Evolutionary conservation across 495 filamentous ascomycete genomes (phyloP).

Genomic region (Pyrenula aspistea): DNA sequence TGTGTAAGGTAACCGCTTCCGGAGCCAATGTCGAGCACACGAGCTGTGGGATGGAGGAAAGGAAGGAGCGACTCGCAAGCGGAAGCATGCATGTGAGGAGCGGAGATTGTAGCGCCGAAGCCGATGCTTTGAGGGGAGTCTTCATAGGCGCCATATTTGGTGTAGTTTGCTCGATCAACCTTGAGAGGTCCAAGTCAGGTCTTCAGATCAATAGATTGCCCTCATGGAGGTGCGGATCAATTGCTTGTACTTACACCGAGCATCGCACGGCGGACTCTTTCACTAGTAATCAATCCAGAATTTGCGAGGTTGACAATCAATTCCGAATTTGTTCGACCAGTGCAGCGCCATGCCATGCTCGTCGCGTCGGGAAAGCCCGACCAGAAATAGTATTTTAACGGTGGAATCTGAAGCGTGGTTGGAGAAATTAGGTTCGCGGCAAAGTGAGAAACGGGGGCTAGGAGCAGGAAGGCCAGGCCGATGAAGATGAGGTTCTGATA

Average conservation of each 20-base stretch:
- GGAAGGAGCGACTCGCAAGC: conserved; percentile 58
- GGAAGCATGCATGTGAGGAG: conserved; percentile 93
- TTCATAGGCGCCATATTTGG: conserved; percentile 55
- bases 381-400: too few relatives aligned
- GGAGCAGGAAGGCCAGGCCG: too few relatives aligned
- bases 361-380: too few relatives aligned
- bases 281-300: conserved; percentile 58
- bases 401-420: too few relatives aligned
- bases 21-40: conserved; percentile 78
- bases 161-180: conserved; percentile 88
- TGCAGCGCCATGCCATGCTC: conserved; percentile 83
- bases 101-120: conserved; percentile 78
- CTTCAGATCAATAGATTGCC: neutral
- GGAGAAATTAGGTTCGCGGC: too few relatives aligned
- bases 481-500: too few relatives aligned
- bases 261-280: conserved; percentile 67
- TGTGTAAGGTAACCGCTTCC: conserved; percentile 89
- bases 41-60: conserved; percentile 37
- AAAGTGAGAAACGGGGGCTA: too few relatives aligned
- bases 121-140: conserved; percentile 90
- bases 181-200: conserved; percentile 15
- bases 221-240: neutral
- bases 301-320: conserved; percentile 69
- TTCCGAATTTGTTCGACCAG: conserved; percentile 62
- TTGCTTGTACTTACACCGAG: conserved; percentile 39